Base-by-base conservation (phyloP, 225 moss, liverwort and hornwort genomes). In the Straminergon stramineum region DNA sequence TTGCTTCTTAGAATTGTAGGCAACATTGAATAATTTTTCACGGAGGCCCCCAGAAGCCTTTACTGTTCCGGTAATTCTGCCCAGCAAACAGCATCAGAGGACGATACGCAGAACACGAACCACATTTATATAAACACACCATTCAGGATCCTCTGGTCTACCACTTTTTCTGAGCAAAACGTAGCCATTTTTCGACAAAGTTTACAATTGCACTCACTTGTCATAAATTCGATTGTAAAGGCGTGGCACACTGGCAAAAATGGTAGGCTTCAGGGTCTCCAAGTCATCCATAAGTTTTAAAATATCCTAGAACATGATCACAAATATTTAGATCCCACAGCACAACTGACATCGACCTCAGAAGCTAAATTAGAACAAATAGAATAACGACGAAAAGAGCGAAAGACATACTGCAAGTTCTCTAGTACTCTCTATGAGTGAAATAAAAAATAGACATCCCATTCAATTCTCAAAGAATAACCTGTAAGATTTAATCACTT, bases 181-280 rank as follows among this genome's bases (percentile, higher is more conserved):
- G 61, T 9, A 52, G 58, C 68, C 75, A 67, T 53, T 62, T 31
- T 48, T 68, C 51, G 30, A 52, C 39, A 78, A 22, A 83, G 21
- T 53, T 79, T 10, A 32, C 73, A 83, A 30, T 65, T 91, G 86
- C 35, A 87, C 93, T 90, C 84, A 95, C 95, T 96, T 96, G 91
- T 99, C 99, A 88, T 97, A 93, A 76, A 99, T 99, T 84, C 97
- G 95, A 88, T 99, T 99, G 92, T 96, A 99, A 53, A 99, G 96
- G 64, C 99, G 95, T 27, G 99, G 99, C 20, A 97, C 97, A 92
- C 97, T 97, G 62, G 94, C 89, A 89, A 99, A 99, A 84, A 97
- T 85, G 69, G 99, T 99, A 32, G 99, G 99, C 89, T 93, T 97
- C 86, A 99, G 75, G 56, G 67, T 91, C 73, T 93, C 95, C 89